These are phyloP conservation scores for Rhamnella rubrinervis DNA, from an alignment of 331 rosid species.

Conservation along the genomic window DNA sequence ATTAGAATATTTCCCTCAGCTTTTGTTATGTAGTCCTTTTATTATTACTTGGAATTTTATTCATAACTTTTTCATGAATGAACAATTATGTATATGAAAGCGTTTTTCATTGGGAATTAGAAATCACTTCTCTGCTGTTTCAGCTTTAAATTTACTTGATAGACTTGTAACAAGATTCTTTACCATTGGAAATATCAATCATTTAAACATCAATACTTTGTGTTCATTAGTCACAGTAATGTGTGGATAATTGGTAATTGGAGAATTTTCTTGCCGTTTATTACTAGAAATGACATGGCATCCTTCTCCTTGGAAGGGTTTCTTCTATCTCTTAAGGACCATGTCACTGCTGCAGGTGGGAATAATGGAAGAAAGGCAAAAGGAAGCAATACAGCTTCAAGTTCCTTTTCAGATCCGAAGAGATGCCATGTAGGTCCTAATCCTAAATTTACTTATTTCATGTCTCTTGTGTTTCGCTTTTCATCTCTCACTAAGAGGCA, in stretches of 20 bases:
- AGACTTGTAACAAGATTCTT: slow-evolving; percentile 11
- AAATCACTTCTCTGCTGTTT: background rate
- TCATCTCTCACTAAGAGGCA: background rate
- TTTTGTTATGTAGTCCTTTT: too few species aligned
- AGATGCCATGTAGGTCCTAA: slow-evolving; percentile 58
- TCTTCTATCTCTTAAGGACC: slow-evolving; percentile 38
- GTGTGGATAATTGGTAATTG: slow-evolving; percentile 21
- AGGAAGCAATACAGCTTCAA: slow-evolving; percentile 48
- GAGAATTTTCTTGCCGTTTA: slow-evolving; percentile 50
- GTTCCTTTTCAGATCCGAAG: slow-evolving; percentile 35
- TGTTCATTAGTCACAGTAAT: background rate
- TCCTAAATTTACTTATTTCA: slow-evolving; percentile 13
- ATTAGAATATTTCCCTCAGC: too few species aligned
- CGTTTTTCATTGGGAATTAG: background rate
- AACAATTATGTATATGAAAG: background rate
- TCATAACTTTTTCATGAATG: background rate
- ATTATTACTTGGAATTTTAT: background rate
- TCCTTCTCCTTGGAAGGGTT: slow-evolving; percentile 57
- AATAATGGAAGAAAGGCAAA: slow-evolving; percentile 42
- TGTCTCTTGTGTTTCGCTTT: slow-evolving; percentile 2
- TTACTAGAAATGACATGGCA: slow-evolving; percentile 37
- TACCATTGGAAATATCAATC: slow-evolving; percentile 14
- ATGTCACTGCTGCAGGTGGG: slow-evolving; percentile 31
- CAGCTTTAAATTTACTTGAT: slow-evolving; percentile 4
- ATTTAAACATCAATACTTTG: background rate